A percentile compares a stretch with the other conserved stretches of the same genome.
Conservation (phyloP, 176 grass and related monocot genomes). For the Juncus effusus region DNA sequence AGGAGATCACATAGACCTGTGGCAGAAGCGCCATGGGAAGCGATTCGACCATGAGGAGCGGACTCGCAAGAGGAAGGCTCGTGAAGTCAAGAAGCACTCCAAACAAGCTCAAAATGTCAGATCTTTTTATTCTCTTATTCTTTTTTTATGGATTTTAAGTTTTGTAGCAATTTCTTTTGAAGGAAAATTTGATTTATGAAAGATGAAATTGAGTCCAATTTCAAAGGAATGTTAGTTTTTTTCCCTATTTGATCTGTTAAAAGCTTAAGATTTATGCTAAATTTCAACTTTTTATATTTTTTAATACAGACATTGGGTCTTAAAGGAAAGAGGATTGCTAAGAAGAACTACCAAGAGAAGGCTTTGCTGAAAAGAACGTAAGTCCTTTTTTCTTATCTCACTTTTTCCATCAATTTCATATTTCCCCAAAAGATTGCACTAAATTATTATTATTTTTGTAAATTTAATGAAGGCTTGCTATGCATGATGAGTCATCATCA, state of each 20-base stretch:
- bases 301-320: conserved; percentile 50
- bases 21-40: conserved; percentile 81
- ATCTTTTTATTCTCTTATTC: not conserved
- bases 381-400: conserved; percentile 9
- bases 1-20: conserved; percentile 78
- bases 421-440: not conserved
- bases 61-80: conserved; percentile 78
- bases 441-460: conserved; percentile 1
- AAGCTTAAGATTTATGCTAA: not conserved
- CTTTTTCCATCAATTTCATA: not conserved
- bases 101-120: conserved; percentile 49
- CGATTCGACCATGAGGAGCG: conserved; percentile 63
- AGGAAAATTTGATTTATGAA: conserved; percentile 12
- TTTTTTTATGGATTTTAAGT: not conserved
- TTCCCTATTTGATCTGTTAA: not conserved
- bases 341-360: conserved; percentile 88
- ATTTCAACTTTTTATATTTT: not conserved
- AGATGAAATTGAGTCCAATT: not conserved
- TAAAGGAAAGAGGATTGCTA: conserved; percentile 83
- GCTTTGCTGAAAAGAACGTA: conserved; percentile 96
- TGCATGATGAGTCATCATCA: conserved; percentile 82
- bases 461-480: conserved; percentile 50
- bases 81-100: conserved; percentile 59
- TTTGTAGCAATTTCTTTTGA: not conserved
- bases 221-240: not conserved